A percentile compares a stretch with the other conserved stretches of the same genome.
phyloP scores from a whole-genome alignment of 2,329 filamentous ascomycete species.

The Bipolaris zeicola region DNA sequence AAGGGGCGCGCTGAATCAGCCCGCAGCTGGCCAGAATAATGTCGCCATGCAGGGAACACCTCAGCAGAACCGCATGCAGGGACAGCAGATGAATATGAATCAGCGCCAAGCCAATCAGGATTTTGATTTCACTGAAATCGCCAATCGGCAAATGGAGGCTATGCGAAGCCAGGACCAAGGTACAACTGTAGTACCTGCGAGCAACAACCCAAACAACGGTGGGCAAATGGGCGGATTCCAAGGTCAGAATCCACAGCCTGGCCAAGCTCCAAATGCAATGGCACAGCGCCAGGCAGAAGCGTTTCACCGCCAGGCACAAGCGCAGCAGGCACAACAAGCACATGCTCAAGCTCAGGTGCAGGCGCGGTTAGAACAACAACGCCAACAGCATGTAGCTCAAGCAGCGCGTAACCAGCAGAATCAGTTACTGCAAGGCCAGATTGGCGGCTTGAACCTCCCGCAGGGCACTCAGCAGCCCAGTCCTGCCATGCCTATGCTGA shows the following conservation, averaged over 20 bases:
- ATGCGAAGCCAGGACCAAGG: constrained; percentile 65
- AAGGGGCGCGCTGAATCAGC: constrained; percentile 27
- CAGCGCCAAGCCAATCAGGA: constrained; percentile 39
- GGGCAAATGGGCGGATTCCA: constrained; percentile 46
- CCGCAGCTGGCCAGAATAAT: constrained; percentile 23
- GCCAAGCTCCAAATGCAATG: constrained; percentile 36
- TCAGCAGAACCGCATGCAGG: constrained; percentile 37
- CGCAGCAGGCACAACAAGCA: constrained; percentile 22
- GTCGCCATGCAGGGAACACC: constrained; percentile 45
- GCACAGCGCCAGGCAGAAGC: constrained; percentile 37
- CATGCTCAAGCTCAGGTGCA: constrained; percentile 50
- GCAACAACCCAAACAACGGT: constrained; percentile 57
- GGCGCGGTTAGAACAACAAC: constrained; percentile 34
- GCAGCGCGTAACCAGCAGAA: constrained; percentile 35
- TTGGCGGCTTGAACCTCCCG: constrained; percentile 53
- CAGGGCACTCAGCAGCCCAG: constrained; percentile 50
- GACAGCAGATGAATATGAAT: constrained; percentile 35
- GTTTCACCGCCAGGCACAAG: constrained; percentile 18
- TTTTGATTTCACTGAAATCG: constrained; percentile 61
- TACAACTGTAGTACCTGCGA: constrained; percentile 68
- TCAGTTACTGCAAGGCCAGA: constrained; percentile 38
- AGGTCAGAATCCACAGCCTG: constrained; percentile 32
- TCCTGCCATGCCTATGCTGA: constrained; percentile 55
- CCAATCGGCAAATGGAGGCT: constrained; percentile 67
- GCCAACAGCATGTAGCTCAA: constrained; percentile 47